Base-by-base conservation (phyloP, 129 eudicot genomes). In the Pulicaria dysenterica region DNA sequence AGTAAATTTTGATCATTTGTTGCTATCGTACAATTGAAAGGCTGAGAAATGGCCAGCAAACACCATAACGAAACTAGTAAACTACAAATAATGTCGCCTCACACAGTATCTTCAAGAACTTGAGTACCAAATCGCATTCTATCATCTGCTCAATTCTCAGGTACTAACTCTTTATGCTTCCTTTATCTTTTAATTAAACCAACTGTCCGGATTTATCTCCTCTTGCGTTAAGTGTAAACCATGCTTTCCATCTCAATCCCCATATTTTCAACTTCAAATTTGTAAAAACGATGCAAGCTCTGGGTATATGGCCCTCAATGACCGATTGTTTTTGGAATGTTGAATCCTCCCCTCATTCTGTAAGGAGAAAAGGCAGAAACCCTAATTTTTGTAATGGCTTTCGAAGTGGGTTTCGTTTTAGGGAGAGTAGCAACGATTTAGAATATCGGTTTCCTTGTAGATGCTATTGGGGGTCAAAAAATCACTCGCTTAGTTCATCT, bases 281-380 rank as follows among this genome's bases (percentile, higher is more conserved):
- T 42, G 43, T 77, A 36, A 77, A 49, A 77, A 70, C 55, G 16
- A 78, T 78, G 82, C 82, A 78, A 78, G 3, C 82, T 38, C 65
- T 62, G 11, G 61, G 58, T 78, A 36, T 53, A 70, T 62, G 46
- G 3, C 58, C 82, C 62, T 70, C 81, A 70, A 77, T n/a, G 9
- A 50, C 81, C 11, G 49, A 70, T 14, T 46, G 40, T 77, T 49
- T 77, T 5, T 54, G 61, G 10, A 77, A 70, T 9, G 40, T 41
- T 5, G 77, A 77, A 42, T 60, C 81, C 31, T 5, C 47, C 41
- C 71, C 31, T 70, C 59, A 50, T 34, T 77, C 41, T 53, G 3
- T 34, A 7, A 69, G 64, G 36, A 78, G 48, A 78, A 78, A 71
- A 44, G 14, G n/a, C 56, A 73, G 78, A 63, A 78, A 44, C 74